Evolutionary conservation across 2,329 filamentous ascomycete species (phyloP), one percentile per base, ranked within the genome.

Genomic region (Colletotrichum liriopes): DNA sequence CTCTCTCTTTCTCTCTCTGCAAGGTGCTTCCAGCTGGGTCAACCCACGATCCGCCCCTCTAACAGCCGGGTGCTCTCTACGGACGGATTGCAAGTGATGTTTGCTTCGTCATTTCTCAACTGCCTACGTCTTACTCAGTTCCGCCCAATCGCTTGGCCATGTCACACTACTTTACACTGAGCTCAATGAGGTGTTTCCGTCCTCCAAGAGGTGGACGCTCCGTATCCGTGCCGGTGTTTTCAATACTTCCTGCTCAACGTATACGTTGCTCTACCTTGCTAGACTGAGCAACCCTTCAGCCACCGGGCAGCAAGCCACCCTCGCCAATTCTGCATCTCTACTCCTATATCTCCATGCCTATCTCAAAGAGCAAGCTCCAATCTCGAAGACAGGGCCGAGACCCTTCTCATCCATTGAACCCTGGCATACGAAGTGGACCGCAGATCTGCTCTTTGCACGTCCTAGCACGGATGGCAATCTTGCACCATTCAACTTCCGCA

Each of bases 371-470:
- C 51, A 54, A 64, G 59, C 51, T 6, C 23, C 51, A 20, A 32
- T 47, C 41, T 45, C 11, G 52, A 20, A 18, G 47, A 29, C 69
- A 39, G 18, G 69, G 58, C 45, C 68, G 64, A 62, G 49, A 51
- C 47, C 32, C 26, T 59, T 54, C 35, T 37, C 52, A 43, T 54
- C 29, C 47, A 29, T 65, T 23, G 26, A 6, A 47, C 49, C 66
- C 52, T 26, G 52, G 65, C n/a, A 35, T 54, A 35, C 54, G 18
- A 41, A 62, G 65, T 68, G 69, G 69, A 43, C 52, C 59, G 37
- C 43, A 65, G 55, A 63, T 61, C 55, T 65, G 70, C 60, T 51
- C 52, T 65, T 55, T 65, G 58, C 69, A 69, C 52, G 59, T 58
- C 68, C 58, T 43, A 45, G 52, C 59, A 23, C 54, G 32, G 20